Base-by-base conservation (phyloP, 805 yeast genomes). In the Starmerella khaoyaiensis region DNA sequence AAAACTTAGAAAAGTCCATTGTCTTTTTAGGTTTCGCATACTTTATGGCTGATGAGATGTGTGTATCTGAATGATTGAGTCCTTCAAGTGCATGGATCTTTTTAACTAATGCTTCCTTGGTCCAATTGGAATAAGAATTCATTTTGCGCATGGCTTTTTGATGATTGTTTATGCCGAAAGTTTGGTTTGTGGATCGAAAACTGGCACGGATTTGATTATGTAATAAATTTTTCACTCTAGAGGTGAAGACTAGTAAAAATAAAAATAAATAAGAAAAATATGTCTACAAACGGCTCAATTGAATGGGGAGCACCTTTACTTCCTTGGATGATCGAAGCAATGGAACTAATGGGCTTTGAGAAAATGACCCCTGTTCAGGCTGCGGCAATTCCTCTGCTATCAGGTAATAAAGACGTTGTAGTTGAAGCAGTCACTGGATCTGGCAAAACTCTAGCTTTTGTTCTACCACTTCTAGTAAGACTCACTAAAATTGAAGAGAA, bases 371-470 rank as follows among this genome's bases (percentile, higher is more conserved):
- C 98, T 0, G 98, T 90, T 0, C 98, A 90, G 55, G 97, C 98
- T 0, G 73, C 96, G 0, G 76, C 93, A 0, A 79, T 90, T 34
- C 98, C 98, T 0, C 61, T 86, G 42, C 71, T 90, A 46, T 59
- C 77, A 17, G 74, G 74, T 15, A 79, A 84, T 53, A 87, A 87
- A 52, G 98, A 90, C 59, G 95, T 90, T 3, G 90, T 90, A 7
- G 97, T 84, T 1, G 96, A 90, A 55, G 94, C 96, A 0, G 94
- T 83, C 1, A 90, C 98, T 0, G 98, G 98, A 0, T 84, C 96
- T 0, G 98, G 98, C n/a, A 90, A 90, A 56, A 90, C 98, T 0
- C 57, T 86, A n/a, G 79, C 96, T 3, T 90, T 80, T 61, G 72
- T 76, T 4, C 67, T 90, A 2, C 98, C 98, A 0, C 58, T 84